These are phyloP conservation scores for Hibiscus syriacus DNA, from an alignment of 345 rosid genomes.

Conservation along the genomic window DNA sequence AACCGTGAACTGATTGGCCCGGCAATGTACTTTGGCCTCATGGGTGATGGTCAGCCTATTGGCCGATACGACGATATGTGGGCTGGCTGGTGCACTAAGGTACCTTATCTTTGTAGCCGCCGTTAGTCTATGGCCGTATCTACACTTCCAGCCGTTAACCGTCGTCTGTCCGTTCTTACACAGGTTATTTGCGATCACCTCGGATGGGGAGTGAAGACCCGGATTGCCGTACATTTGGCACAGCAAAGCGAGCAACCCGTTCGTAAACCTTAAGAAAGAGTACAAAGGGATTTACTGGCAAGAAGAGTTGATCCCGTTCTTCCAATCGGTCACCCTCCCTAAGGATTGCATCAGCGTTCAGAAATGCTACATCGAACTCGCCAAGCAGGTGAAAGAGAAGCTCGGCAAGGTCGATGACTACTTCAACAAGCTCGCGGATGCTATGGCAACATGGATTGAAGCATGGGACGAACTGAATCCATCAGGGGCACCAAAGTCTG, in stretches of 20 bases:
- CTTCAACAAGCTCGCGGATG: conserved; percentile 73
- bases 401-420: conserved; percentile 64
- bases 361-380: conserved; percentile 73
- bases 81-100: conserved; percentile 51
- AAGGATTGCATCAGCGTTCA: conserved; percentile 79
- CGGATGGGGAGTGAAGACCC: conserved; percentile 76
- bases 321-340: conserved; percentile 56
- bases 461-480: conserved; percentile 92
- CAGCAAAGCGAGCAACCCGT: conserved; percentile 62
- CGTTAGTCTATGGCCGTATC: neutral
- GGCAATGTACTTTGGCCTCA: conserved; percentile 34
- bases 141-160: neutral
- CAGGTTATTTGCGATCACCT: conserved; percentile 77
- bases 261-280: conserved; percentile 79
- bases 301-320: conserved; percentile 85
- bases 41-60: conserved; percentile 37
- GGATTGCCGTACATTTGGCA: conserved; percentile 51
- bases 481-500: conserved; percentile 14
- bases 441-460: conserved; percentile 85
- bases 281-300: conserved; percentile 93
- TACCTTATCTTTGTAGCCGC: conserved; percentile 1
- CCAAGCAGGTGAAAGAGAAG: conserved; percentile 68
- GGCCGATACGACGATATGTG: conserved; percentile 37
- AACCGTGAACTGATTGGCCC: conserved; percentile 51
- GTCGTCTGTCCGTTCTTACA: neutral